A percentile compares a stretch with the other conserved stretches of the same genome.
Evolutionary conservation across 345 rosid species (phyloP).

Genomic region (rapeseed (Brassica napus)): Da-Ae NC_063446.1:22921501-22922000

Average conservation of each 20-base stretch:
- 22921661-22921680: not conserved
- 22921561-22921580: slow-evolving; percentile 64
- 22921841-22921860: slow-evolving; percentile 56
- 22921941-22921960: slow-evolving; percentile 56
- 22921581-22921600: slow-evolving; percentile 58
- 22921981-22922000: slow-evolving; percentile 42
- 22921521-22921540: slow-evolving; percentile 90
- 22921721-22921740: slow-evolving; percentile 66
- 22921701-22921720: slow-evolving; percentile 67
- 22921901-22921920: slow-evolving; percentile 76
- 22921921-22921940: slow-evolving; percentile 57
- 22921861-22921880: slow-evolving; percentile 46
- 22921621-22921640: slow-evolving; percentile 58
- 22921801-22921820: slow-evolving; percentile 70
- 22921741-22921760: slow-evolving; percentile 81
- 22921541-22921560: slow-evolving; percentile 90
- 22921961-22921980: slow-evolving; percentile 42
- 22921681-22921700: slow-evolving; percentile 29
- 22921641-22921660: not conserved
- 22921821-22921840: slow-evolving; percentile 73
- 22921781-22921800: slow-evolving; percentile 57
- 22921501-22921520: slow-evolving; percentile 39
- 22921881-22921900: slow-evolving; percentile 72
- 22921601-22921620: slow-evolving; percentile 57
- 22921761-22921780: slow-evolving; percentile 73